Percentiles rank a stretch among this genome's conserved stretches.
Evolutionary conservation across 495 filamentous ascomycete species (phyloP).

Genomic region (Penicillium lagena): DNA sequence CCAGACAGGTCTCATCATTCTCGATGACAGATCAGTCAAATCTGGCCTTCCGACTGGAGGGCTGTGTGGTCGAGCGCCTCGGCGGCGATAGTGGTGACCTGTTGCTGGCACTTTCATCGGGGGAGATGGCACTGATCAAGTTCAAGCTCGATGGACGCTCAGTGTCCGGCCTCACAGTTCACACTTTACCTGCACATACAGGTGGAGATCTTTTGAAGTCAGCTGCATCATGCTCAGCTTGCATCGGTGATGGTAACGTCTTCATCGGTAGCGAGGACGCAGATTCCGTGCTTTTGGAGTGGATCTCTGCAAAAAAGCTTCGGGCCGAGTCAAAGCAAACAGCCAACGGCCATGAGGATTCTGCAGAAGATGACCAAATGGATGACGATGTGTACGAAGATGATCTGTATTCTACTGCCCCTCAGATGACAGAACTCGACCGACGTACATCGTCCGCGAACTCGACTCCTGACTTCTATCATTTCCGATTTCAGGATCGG

Average conservation of each 20-base stretch:
- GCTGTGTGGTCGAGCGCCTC: slow-evolving; percentile 71
- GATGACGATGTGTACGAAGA: slow-evolving; percentile 67
- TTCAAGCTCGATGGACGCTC: slow-evolving; percentile 91
- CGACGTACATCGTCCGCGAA: slow-evolving; percentile 13
- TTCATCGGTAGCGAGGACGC: slow-evolving; percentile 82
- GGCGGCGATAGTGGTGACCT: slow-evolving; percentile 71
- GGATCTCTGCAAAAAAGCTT: slow-evolving; percentile 49
- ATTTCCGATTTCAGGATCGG: slow-evolving; percentile 69
- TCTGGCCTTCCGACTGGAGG: slow-evolving; percentile 72
- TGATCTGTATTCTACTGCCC: slow-evolving; percentile 56
- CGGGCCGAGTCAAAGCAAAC: slow-evolving; percentile 46
- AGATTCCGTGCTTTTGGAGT: slow-evolving; percentile 78
- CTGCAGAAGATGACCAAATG: slow-evolving; percentile 47
- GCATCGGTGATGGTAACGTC: slow-evolving; percentile 60
- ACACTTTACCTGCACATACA: slow-evolving; percentile 49
- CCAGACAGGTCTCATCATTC: slow-evolving; percentile 72
- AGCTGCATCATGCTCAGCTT: slow-evolving; percentile 60
- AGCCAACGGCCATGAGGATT: slow-evolving; percentile 31
- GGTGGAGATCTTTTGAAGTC: slow-evolving; percentile 57
- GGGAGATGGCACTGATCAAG: slow-evolving; percentile 65
- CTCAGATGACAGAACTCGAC: slow-evolving; percentile 17
- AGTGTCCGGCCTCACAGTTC: slow-evolving; percentile 75
- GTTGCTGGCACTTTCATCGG: slow-evolving; percentile 74
- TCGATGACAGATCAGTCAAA: slow-evolving; percentile 78
- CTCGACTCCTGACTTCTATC: slow-evolving; percentile 49